Evolutionary conservation across 2,329 filamentous ascomycete genomes (phyloP).

Genomic region (Colletotrichum endophyticum): DNA sequence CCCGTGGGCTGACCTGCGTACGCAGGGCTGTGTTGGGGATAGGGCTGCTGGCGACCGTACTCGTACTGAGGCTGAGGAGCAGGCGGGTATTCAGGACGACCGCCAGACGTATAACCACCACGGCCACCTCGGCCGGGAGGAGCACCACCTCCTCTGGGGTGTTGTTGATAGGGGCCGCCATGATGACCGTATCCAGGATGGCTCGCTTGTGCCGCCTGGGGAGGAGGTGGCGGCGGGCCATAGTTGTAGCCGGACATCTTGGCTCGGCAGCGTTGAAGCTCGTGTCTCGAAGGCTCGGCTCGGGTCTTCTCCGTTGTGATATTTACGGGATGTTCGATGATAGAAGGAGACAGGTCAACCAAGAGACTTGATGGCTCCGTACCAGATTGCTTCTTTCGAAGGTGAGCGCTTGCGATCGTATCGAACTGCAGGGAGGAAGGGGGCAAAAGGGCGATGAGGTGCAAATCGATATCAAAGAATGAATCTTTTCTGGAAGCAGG

Average conservation of each 20-base stretch:
- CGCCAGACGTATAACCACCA: constrained; percentile 40
- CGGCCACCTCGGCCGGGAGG: constrained; percentile 40
- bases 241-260: constrained; percentile 58
- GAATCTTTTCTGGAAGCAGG: not conserved
- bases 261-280: not conserved
- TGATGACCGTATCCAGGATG: constrained; percentile 44
- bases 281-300: not conserved
- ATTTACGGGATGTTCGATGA: not conserved
- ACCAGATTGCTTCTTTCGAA: not conserved
- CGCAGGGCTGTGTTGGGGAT: constrained; percentile 27
- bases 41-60: constrained; percentile 43
- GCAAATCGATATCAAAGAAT: not conserved
- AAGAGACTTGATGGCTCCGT: not conserved
- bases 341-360: not conserved
- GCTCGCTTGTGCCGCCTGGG: constrained; percentile 33
- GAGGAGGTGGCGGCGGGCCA: constrained; percentile 58
- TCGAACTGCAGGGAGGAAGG: not conserved
- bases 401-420: not conserved
- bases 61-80: constrained; percentile 44
- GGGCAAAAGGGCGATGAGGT: not conserved
- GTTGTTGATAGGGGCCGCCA: constrained; percentile 40
- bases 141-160: constrained; percentile 37
- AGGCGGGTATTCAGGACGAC: constrained; percentile 46
- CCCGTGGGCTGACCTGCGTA: constrained; percentile 35
- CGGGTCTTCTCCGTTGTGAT: not conserved